These are phyloP conservation scores for Phyllosticta capitalensis DNA, from an alignment of 2,329 filamentous ascomycete species.

Conservation along the genomic window DNA sequence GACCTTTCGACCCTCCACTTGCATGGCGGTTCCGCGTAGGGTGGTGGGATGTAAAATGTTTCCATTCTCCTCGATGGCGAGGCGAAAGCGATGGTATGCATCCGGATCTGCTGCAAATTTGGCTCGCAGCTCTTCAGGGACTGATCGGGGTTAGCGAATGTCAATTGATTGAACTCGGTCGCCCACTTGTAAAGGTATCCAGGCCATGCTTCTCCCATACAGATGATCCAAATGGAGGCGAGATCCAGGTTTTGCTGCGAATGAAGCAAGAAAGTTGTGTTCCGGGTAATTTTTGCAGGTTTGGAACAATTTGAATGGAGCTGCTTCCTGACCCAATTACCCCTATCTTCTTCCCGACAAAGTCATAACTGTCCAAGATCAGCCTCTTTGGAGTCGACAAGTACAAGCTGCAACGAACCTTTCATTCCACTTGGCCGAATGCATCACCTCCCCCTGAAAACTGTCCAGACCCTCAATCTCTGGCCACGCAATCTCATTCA, in stretches of 20 bases:
- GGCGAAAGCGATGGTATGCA: slow-evolving; percentile 23
- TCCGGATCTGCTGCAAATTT: slow-evolving; percentile 22
- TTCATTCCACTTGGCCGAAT: slow-evolving; percentile 27
- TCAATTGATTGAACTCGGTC: background rate
- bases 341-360: slow-evolving; percentile 23
- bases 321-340: slow-evolving; percentile 28
- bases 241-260: slow-evolving; percentile 28
- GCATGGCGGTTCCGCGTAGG: slow-evolving; percentile 29
- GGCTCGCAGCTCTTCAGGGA: slow-evolving; percentile 19
- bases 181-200: slow-evolving; percentile 17
- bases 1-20: slow-evolving; percentile 25
- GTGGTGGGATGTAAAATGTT: slow-evolving; percentile 23
- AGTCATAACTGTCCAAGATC: slow-evolving; percentile 19
- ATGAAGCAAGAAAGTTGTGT: slow-evolving; percentile 24
- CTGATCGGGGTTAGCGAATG: background rate
- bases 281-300: slow-evolving; percentile 26
- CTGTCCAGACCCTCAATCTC: slow-evolving; percentile 22
- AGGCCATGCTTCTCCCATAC: slow-evolving; percentile 27
- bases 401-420: slow-evolving; percentile 15
- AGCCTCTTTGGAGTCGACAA: background rate
- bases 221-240: slow-evolving; percentile 22
- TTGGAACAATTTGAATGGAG: slow-evolving; percentile 33
- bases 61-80: slow-evolving; percentile 25
- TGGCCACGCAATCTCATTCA: slow-evolving; percentile 26
- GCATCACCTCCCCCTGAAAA: slow-evolving; percentile 27